Evolutionary conservation across 306 rosid genomes (phyloP), one percentile per base, ranked within the genome.

Genomic region (Myrica gale): DNA sequence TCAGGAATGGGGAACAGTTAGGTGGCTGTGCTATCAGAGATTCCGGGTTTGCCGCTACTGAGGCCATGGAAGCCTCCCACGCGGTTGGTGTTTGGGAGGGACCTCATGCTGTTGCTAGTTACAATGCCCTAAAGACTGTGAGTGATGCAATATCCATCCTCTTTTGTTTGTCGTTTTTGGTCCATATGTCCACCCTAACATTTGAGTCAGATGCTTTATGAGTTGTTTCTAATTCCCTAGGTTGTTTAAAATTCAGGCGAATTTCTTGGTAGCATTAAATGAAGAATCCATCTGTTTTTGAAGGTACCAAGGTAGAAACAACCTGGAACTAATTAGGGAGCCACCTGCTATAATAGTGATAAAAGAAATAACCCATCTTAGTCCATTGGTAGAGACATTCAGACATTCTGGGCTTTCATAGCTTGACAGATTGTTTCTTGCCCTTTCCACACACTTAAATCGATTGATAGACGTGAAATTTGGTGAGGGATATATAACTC

Each of bases 1-100:
- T 85, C 85, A 90, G 97, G 83, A 88, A 95, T 43, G 99, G 99
- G 10, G 98, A 95, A 3, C 99, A 95, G 82, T 85, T 95, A 16
- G 99, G 99, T 41, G 99, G 99, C 68, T 95, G 99, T 62, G 86
- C 97, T 11, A 90, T 95, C 67, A 87, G 84, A 1, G 97, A 95
- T 81, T 92, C 99, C 43, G 93, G 93, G 37, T 92, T 95, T 76
- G 97, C 99, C 67, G 78, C 97, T 65, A 88, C 97, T 0, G 76
- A 89, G 61, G 88, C 92, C 50, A 51, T 81, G 85, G 46, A 73
- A 73, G 92, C 91, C 81, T 88, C 97, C 9, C 86, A 90, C 67
- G 86, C 90, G 57, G 50, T 86, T 80, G 99, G 99, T 68, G 62
- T 84, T 63, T 95, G 99, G 99, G 78, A 79, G 76, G 92, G 91